Base-by-base conservation (phyloP, 345 rosid genomes). In the Nasturtium officinale region DNA sequence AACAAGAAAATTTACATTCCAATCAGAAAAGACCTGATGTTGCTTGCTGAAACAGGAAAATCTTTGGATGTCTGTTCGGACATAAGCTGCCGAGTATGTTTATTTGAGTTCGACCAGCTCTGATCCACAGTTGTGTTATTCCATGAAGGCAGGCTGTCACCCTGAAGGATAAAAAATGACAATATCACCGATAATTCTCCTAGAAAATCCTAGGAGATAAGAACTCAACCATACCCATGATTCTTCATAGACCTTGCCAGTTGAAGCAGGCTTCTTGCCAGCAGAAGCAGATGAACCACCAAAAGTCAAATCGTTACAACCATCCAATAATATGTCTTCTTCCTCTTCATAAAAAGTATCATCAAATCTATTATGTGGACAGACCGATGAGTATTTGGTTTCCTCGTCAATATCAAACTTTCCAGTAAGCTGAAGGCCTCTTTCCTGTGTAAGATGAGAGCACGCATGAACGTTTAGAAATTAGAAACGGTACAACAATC, bases 381-480 rank as follows among this genome's bases (percentile, higher is more conserved):
- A 71, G 73, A 95, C 99, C 3, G 99, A 86, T 28, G 96, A 91
- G 76, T 74, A 95, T 77, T 91, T 84, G 54, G 91, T 83, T 82
- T 95, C 98, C 79, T 91, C 96, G 50, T 95, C 99, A 18, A 85
- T 62, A 73, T 85, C 92, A 60, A 81, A 78, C 76, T 77, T 82
- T 62, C 84, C 96, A 77, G 74, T 82, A 60, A 85, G 86, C 77
- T 83, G 81, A 51, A 78, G 35, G 45, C 99, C 98, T 78, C 98
- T 90, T 85, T 91, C 98, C 99, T 95, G 89, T 29, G 35, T 50
- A 38, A 58, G 54, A 74, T 17, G 54, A 74, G 50, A 20, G 45
- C 37, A 74, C 55, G 64, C 42, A 69, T 32, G 64, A 62, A 54
- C 65, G 30, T 61, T 18, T 32, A 69, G 38, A 33, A 32, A 32